Percentiles rank a stretch among this genome's conserved stretches.
phyloP scores from a whole-genome alignment of 331 rosid genomes.

The Malus hybrid region DNA sequence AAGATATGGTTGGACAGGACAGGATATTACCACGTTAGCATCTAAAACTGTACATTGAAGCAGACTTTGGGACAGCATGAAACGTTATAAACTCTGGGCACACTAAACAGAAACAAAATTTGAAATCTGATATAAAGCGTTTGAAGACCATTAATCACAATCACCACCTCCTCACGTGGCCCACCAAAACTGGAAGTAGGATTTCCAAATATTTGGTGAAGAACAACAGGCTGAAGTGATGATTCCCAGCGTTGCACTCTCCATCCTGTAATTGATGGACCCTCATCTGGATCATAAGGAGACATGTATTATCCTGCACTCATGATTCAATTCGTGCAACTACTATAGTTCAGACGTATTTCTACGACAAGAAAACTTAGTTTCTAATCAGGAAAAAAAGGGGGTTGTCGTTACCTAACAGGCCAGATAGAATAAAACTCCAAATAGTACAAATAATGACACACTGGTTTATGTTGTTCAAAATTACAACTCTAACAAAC shows the following conservation, averaged over 20 bases:
- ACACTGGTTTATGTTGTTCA: too few species aligned
- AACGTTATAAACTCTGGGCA: not conserved
- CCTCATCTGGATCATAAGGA: conserved; percentile 91
- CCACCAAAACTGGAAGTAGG: conserved; percentile 85
- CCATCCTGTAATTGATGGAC: conserved; percentile 96
- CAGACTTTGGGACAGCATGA: not conserved
- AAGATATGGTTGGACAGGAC: not conserved
- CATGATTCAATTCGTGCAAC: too few species aligned
- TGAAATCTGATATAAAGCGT: conserved; percentile 1
- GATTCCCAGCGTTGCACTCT: conserved; percentile 99
- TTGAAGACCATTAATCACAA: conserved; percentile 81
- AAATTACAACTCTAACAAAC: not conserved
- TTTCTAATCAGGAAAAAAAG: not conserved
- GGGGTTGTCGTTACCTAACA: not conserved
- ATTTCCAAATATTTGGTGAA: conserved; percentile 84
- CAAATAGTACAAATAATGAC: too few species aligned
- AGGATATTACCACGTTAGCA: not conserved
- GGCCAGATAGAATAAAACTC: not conserved
- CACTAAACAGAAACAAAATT: not conserved
- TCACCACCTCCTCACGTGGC: conserved; percentile 47
- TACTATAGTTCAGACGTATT: not conserved
- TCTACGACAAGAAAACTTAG: not conserved
- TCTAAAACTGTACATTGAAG: not conserved
- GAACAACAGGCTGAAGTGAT: conserved; percentile 66
- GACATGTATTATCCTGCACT: conserved; percentile 54